Percentiles rank a stretch among this genome's conserved stretches.
Evolutionary conservation across 2,329 filamentous ascomycete species (phyloP).

Genomic region (Cytospora mali): DNA sequence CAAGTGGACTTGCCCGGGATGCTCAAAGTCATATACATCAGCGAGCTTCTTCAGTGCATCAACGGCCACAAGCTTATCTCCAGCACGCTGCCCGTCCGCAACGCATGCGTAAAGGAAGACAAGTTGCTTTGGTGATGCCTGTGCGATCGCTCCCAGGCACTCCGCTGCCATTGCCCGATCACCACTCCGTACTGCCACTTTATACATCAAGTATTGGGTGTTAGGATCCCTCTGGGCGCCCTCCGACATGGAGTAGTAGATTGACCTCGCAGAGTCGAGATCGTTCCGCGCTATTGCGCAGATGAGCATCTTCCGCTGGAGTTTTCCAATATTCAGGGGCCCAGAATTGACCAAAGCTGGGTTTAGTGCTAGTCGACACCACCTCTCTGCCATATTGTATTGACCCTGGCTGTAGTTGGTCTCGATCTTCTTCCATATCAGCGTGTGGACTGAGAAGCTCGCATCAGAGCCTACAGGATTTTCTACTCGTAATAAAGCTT

Average conservation of each 20-base stretch:
- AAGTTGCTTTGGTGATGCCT: slow-evolving; percentile 50
- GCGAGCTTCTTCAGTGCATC: slow-evolving; percentile 62
- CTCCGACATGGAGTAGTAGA: slow-evolving; percentile 63
- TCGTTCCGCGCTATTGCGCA: slow-evolving; percentile 66
- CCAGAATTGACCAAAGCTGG: slow-evolving; percentile 67
- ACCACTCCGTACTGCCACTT: slow-evolving; percentile 62
- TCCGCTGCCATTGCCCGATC: slow-evolving; percentile 62
- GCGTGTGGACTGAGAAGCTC: slow-evolving; percentile 67
- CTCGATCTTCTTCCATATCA: slow-evolving; percentile 83
- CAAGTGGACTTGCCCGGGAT: slow-evolving; percentile 56
- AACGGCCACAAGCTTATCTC: slow-evolving; percentile 63
- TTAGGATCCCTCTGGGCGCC: slow-evolving; percentile 60
- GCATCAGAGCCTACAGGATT: slow-evolving; percentile 59
- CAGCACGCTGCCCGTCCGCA: slow-evolving; percentile 70
- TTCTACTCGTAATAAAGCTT: slow-evolving; percentile 48
- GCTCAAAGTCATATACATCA: slow-evolving; percentile 53
- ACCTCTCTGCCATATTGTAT: slow-evolving; percentile 61
- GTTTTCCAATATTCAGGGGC: slow-evolving; percentile 66
- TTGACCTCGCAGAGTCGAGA: slow-evolving; percentile 53
- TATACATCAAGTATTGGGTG: slow-evolving; percentile 76
- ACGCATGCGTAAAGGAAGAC: slow-evolving; percentile 79
- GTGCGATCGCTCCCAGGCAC: slow-evolving; percentile 64
- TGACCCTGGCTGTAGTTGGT: slow-evolving; percentile 54
- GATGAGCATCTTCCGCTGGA: slow-evolving; percentile 72
- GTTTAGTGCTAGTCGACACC: slow-evolving; percentile 73